Percentiles rank a stretch among this genome's conserved stretches.
These are phyloP conservation scores for Lagenaria siceraria DNA, from an alignment of 306 rosid genomes.

Conservation along the genomic window DNA sequence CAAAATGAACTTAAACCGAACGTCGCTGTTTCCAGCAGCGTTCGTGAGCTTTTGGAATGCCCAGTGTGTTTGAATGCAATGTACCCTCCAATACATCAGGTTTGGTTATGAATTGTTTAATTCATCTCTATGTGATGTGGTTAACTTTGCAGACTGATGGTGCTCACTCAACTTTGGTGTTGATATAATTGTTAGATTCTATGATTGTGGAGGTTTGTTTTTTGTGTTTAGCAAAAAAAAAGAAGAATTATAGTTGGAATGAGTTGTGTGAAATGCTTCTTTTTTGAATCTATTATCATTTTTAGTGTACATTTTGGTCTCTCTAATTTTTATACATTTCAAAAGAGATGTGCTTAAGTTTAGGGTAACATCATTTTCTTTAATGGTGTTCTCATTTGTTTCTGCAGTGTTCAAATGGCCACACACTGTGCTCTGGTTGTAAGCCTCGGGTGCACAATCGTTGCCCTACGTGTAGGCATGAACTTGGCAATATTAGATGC, in stretches of 20 bases:
- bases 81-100: slow-evolving; percentile 98
- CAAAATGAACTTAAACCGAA: slow-evolving; percentile 41
- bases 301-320: neutral
- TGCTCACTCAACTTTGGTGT: neutral
- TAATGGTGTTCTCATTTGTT: neutral
- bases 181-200: neutral
- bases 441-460: slow-evolving; percentile 93
- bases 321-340: neutral
- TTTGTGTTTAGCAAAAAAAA: neutral
- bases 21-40: slow-evolving; percentile 63
- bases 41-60: slow-evolving; percentile 84
- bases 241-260: neutral
- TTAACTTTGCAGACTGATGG: neutral
- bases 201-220: neutral
- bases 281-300: neutral
- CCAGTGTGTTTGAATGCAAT: slow-evolving; percentile 93
- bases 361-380: neutral
- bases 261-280: neutral
- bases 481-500: slow-evolving; percentile 89
- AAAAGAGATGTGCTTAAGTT: neutral
- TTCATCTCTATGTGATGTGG: neutral
- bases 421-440: slow-evolving; percentile 83
- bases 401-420: slow-evolving; percentile 90
- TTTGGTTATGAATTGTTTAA: slow-evolving; percentile 9
- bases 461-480: slow-evolving; percentile 88